Evolutionary conservation across 2,329 filamentous ascomycete species (phyloP), one percentile per base, ranked within the genome.

Genomic region (Phoma sp.): DNA sequence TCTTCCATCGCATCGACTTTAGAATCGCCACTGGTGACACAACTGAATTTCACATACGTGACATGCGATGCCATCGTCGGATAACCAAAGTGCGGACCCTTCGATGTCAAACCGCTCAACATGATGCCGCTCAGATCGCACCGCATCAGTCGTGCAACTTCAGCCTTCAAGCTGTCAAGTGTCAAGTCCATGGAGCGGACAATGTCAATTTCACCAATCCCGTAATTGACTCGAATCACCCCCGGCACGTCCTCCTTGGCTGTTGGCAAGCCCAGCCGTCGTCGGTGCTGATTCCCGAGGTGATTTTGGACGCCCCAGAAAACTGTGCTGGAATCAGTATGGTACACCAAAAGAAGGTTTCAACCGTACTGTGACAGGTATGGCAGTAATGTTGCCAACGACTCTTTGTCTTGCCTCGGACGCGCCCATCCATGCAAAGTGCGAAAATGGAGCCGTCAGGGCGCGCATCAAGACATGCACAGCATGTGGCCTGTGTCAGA

Each of bases 61-160:
- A 37, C 41, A 36, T 42, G 41, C 22, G 29, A 44, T 39, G 38
- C 23, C 30, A 24, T 32, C 40, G 30, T 55, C 30, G 37, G 51
- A 44, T 25, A 47, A 39, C n/a, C 24, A 18, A 49, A 40, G 43
- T 8, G 44, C 41, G 24, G 18, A 29, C 48, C 36, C n/a, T 45
- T 40, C 29, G 27, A n/a, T 55, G 36, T 33, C 36, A 46, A 49
- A 27, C 37, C 41, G 37, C 41, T 46, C 37, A 32, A 30, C 36
- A 37, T 39, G 37, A 57, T 47, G 25, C 57, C 48, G 14, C 27
- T 44, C 33, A 35, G 49, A 38, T 59, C 25, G 51, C 58, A 62
- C 54, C 29, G 43, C 52, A 60, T 50, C 29, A 50, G 47, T 51
- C 18, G 54, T 55, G 60, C 60, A 22, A 62, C 55, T 44, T 55